Evolutionary conservation across 306 rosid species (phyloP), one percentile per base, ranked within the genome.

Genomic region (Casuarina equisetifolia): DNA sequence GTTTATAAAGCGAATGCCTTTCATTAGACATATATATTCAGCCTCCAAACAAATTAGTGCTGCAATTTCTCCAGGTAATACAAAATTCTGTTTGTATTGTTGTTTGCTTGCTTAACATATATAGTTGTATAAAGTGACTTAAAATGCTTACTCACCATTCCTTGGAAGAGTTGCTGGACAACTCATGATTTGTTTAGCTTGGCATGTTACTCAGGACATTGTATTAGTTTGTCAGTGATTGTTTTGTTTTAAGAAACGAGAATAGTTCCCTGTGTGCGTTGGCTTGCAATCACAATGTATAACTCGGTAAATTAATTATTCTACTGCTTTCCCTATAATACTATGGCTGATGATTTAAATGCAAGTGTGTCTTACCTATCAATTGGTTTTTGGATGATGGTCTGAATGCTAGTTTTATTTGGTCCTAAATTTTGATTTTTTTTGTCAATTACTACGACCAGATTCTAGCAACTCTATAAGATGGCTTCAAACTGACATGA

Each of bases 11-110:
- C 86, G 79, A 82, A 91, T 94, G 98, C 98, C 98, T 79, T 88
- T 92, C 77, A 93, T 94, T 73, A 89, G 88, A 86, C 96, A 94
- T 78, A 81, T 91, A 49, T 94, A 94, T 81, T 89, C 98, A 5
- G 98, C 97, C 39, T 94, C 98, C 82, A 91, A 94, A 84, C 97
- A 94, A 83, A 91, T 94, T 55, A 94, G 97, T 82, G 82, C 97
- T 51, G 97, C 98, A 19, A 84, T 91, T 82, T 91, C 98, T 86
- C 98, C 97, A 57, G 96, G 94, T 94, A 87, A 71, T 77, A 74
- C 38, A 50, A 25, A 32, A 54, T 62, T 69, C 55, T 15, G 17
- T 52, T 52, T 52, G n/a, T 52, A 48, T 72, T 52, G 17, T n/a
- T 48, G 13, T 44, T 45, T 79, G 59, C 67, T 75, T 79, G 19